Conservation (phyloP, 2,329 filamentous ascomycete genomes). For the Oidium heveae region DNA sequence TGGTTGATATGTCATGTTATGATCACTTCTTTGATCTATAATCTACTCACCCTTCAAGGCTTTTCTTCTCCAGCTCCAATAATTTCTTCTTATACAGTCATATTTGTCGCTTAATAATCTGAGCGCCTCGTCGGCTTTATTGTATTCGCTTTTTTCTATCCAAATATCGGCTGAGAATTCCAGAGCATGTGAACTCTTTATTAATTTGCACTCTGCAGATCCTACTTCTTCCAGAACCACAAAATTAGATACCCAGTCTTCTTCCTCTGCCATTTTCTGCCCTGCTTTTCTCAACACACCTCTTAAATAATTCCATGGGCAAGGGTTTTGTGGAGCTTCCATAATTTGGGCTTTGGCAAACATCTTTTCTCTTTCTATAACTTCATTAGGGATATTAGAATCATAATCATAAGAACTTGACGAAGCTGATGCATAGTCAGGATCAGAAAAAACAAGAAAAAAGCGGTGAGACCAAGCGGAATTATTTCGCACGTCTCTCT, state of each 20-base stretch:
- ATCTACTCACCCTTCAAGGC: neutral
- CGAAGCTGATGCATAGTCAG: conserved; percentile 21
- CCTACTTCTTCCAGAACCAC: conserved; percentile 19
- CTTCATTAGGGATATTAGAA: conserved; percentile 28
- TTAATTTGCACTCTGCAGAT: conserved; percentile 17
- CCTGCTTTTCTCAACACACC: conserved; percentile 48
- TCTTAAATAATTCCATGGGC: conserved; percentile 75
- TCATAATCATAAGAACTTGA: conserved; percentile 26
- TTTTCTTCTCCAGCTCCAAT: conserved; percentile 55
- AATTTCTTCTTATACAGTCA: conserved; percentile 74
- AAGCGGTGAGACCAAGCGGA: conserved; percentile 95
- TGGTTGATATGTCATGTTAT: too few species aligned
- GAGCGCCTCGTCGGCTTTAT: conserved; percentile 43
- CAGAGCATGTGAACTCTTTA: conserved; percentile 39
- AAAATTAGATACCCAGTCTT: conserved; percentile 25
- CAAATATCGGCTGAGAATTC: conserved; percentile 47
- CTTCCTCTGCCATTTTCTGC: conserved; percentile 20
- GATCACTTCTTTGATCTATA: neutral
- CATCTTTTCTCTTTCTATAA: conserved; percentile 49
- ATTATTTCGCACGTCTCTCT: conserved; percentile 76
- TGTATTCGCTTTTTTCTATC: conserved; percentile 26
- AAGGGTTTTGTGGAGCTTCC: conserved; percentile 77
- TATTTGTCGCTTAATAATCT: conserved; percentile 57
- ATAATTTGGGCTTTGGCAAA: conserved; percentile 50
- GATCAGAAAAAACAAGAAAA: conserved; percentile 62